Evolutionary conservation across 345 rosid genomes (phyloP).

Genomic region (Linum tenue): DNA sequence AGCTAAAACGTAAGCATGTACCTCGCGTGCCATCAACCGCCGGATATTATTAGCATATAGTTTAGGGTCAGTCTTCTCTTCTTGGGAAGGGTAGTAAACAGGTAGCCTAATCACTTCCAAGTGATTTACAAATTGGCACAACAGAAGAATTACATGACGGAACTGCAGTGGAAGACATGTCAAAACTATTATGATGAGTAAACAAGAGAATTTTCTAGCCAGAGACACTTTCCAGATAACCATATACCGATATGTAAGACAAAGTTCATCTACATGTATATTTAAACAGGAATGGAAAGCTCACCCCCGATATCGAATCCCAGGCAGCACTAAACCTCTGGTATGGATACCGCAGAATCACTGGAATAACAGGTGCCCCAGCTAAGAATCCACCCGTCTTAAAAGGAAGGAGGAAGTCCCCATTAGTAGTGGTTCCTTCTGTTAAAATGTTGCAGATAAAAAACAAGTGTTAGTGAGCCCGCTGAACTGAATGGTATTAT

Average conservation of each 20-base stretch:
- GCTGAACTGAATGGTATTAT: not conserved
- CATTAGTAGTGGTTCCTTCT: constrained; percentile 99
- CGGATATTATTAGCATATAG: constrained; percentile 80
- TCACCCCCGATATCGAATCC: constrained; percentile 95
- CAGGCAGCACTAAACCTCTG: constrained; percentile 87
- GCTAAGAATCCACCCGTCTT: constrained; percentile 98
- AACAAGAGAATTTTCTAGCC: no score
- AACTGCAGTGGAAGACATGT: constrained; percentile 33
- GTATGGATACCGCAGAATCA: constrained; percentile 77
- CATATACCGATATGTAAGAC: no score
- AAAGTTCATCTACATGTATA: no score
- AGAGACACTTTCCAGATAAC: no score
- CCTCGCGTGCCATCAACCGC: constrained; percentile 84
- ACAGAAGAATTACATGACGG: constrained; percentile 76
- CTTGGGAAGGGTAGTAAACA: constrained; percentile 76
- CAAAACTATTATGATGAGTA: not conserved
- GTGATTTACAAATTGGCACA: constrained; percentile 84
- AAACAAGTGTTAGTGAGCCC: not conserved
- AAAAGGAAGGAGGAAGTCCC: constrained; percentile 81
- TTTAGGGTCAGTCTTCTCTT: constrained; percentile 84
- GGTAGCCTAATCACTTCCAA: constrained; percentile 71
- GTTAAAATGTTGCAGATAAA: constrained; percentile 5
- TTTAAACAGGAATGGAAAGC: constrained; percentile 4
- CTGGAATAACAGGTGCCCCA: constrained; percentile 77
- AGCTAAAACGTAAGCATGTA: constrained; percentile 18